Conservation (phyloP, 2,329 filamentous ascomycete genomes). For the Chaetomium sp. region DNA sequence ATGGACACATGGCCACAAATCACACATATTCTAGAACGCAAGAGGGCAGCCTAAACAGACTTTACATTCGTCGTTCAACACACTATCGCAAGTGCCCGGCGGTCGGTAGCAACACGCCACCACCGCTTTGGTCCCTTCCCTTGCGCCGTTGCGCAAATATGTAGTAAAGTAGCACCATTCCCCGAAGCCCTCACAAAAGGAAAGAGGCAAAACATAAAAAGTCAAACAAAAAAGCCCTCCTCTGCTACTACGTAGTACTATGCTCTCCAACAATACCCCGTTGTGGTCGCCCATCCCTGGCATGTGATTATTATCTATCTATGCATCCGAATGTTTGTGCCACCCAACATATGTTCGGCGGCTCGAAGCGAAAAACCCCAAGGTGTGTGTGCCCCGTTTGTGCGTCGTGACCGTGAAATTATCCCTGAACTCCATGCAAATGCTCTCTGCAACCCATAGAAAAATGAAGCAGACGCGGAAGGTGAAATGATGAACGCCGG, state of each 20-base stretch:
- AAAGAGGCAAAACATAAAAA: background rate
- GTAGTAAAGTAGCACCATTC: background rate
- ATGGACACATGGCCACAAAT: too few species aligned
- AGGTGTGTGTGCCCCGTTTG: background rate
- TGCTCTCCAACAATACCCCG: conserved; percentile 4
- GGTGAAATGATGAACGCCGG: background rate
- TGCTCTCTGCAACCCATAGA: conserved; percentile 11
- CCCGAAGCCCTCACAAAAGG: too few species aligned
- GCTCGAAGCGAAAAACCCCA: background rate
- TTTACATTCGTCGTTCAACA: background rate
- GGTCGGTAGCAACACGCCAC: background rate
- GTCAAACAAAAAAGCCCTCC: background rate
- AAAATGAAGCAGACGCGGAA: background rate
- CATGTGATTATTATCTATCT: conserved; percentile 11
- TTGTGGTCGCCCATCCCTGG: conserved; percentile 1
- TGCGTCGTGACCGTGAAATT: background rate
- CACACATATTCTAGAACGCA: too few species aligned
- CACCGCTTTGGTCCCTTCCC: background rate
- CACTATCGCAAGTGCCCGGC: background rate
- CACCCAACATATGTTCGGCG: background rate
- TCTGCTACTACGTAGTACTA: background rate
- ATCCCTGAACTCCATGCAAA: conserved; percentile 15
- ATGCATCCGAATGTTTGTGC: conserved; percentile 1
- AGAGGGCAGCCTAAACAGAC: background rate
- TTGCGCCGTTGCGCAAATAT: background rate